Evolutionary conservation across 306 rosid species (phyloP).

Genomic region (Fragaria vesca): DNA sequence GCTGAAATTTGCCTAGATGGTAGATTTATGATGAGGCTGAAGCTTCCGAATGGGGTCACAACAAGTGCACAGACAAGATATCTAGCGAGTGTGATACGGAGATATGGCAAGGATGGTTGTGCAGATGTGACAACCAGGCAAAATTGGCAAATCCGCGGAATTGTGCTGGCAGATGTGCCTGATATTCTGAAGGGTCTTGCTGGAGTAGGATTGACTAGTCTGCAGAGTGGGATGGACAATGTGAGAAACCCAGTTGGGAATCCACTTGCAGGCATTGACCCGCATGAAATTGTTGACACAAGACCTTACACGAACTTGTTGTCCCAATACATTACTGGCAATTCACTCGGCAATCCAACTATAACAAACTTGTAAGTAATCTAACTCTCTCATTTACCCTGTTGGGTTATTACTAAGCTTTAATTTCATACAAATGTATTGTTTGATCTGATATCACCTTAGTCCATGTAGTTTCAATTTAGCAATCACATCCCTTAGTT

Average conservation of each 20-base stretch:
- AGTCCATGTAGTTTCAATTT: not conserved
- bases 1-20: conserved; percentile 28
- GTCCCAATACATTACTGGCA: conserved; percentile 80
- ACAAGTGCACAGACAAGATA: conserved; percentile 80
- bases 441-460: not conserved
- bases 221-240: conserved; percentile 99
- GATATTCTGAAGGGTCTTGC: conserved; percentile 79
- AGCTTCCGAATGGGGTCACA: conserved; percentile 94
- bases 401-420: not conserved
- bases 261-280: conserved; percentile 93
- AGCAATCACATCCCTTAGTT: not conserved
- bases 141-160: conserved; percentile 96
- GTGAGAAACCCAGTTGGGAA: conserved; percentile 97
- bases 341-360: conserved; percentile 66
- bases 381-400: not conserved
- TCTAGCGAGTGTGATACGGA: conserved; percentile 73
- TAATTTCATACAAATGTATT: not conserved
- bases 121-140: conserved; percentile 95
- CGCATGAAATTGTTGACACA: conserved; percentile 76
- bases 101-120: conserved; percentile 90
- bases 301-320: conserved; percentile 77
- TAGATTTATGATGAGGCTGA: conserved; percentile 95
- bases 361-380: conserved; percentile 74
- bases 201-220: conserved; percentile 81
- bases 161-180: conserved; percentile 78